These are phyloP conservation scores for Pseudoperonospora humuli DNA, from an alignment of 352 stramenopile species.

Conservation along the genomic window DNA sequence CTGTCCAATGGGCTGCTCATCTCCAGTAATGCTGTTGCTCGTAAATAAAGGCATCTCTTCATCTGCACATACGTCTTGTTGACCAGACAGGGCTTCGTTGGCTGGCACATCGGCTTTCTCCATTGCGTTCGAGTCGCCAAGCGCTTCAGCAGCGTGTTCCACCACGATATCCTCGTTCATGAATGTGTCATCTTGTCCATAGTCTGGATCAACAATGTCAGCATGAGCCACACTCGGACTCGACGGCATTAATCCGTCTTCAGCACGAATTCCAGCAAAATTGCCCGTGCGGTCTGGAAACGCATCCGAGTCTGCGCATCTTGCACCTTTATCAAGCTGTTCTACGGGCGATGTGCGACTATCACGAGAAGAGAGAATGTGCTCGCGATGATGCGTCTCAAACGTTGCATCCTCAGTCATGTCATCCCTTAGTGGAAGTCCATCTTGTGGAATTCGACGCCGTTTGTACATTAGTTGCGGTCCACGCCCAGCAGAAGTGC, in stretches of 20 bases:
- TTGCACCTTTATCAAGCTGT: conserved; percentile 12
- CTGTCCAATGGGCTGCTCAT: conserved; percentile 1
- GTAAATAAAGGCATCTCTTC: neutral
- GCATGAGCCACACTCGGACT: conserved; percentile 6
- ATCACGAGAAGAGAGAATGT: conserved; percentile 1
- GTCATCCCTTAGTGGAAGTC: conserved; percentile 3
- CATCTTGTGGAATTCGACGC: conserved; percentile 12
- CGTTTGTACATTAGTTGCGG: conserved; percentile 22
- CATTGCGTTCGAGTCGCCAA: neutral
- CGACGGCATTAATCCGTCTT: conserved; percentile 3
- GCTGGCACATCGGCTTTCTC: neutral
- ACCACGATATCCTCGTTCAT: neutral
- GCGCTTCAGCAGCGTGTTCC: neutral
- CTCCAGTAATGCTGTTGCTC: neutral
- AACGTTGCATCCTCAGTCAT: conserved; percentile 2
- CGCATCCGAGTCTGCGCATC: neutral
- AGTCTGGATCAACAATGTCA: conserved; percentile 1
- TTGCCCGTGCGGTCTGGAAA: neutral
- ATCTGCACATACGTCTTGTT: neutral
- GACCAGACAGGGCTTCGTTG: neutral
- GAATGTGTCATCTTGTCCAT: neutral
- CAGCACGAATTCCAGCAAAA: conserved; percentile 5
- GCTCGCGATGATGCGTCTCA: conserved; percentile 1
- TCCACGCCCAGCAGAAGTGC: conserved; percentile 9
- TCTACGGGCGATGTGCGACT: conserved; percentile 1